phyloP scores from a whole-genome alignment of 495 filamentous ascomycete genomes.

The Penicillium canariense region DNA sequence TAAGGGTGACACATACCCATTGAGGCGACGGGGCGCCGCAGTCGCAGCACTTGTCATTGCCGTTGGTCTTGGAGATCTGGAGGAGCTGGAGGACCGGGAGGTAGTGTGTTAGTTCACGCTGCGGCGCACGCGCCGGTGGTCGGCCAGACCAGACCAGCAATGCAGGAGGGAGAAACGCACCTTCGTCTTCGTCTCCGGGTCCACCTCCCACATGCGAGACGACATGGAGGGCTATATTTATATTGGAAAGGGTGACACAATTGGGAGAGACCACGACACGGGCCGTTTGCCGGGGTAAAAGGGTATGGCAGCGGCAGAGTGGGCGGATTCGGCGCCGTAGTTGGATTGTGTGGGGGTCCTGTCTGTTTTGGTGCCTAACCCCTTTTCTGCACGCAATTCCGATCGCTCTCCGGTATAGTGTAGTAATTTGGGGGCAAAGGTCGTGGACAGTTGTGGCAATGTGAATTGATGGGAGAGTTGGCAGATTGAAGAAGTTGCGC shows the following conservation, averaged over 20 bases:
- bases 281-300: not conserved
- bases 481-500: not conserved
- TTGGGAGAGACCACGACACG: conserved; percentile 1
- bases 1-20: conserved; percentile 57
- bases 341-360: conserved; percentile 3
- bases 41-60: conserved; percentile 88
- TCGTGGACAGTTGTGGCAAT: not conserved
- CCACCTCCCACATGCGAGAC: conserved; percentile 92
- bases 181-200: conserved; percentile 92
- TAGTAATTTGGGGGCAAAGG: not conserved
- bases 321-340: conserved; percentile 10
- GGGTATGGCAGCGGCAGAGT: not conserved
- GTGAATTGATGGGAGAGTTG: conserved; percentile 8
- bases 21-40: conserved; percentile 92
- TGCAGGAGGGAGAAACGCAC: conserved; percentile 44
- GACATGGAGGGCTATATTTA: conserved; percentile 36
- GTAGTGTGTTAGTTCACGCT: conserved; percentile 12
- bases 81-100: conserved; percentile 57
- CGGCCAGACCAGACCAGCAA: not conserved
- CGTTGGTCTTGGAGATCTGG: conserved; percentile 80
- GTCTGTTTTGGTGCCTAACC: conserved; percentile 11
- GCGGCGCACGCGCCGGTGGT: conserved; percentile 1
- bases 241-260: conserved; percentile 1
- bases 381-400: conserved; percentile 5
- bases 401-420: conserved; percentile 1